Base-by-base conservation (phyloP, 129 eudicot genomes). In the Erigeron canadensis region DNA sequence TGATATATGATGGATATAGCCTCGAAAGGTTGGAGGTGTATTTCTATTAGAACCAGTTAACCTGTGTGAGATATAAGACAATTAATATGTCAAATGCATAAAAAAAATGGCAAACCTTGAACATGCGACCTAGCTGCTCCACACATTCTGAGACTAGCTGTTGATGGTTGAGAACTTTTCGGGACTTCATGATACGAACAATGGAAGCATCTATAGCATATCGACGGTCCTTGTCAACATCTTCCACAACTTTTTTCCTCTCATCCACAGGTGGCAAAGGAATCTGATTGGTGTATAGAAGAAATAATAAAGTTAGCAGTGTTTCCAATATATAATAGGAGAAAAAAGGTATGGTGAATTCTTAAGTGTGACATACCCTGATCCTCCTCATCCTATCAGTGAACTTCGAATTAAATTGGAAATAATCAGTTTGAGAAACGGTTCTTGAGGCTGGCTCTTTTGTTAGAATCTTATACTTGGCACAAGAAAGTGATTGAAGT, bases 161-260 rank as follows among this genome's bases (percentile, higher is more conserved):
- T 53, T 86, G 96, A 82, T 91, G 86, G 15, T 78, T 76, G 59
- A 91, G 67, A 56, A 87, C 87, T 71, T 86, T 88, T 4, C 91
- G 75, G 9, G 91, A 83, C 81, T 91, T 91, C 98, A 91, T 91
- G 8, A 91, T 84, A 37, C 98, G 94, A 19, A 91, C 98, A 58
- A 91, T 78, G n/a, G 96, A 84, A 21, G 96, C 98, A 83, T 91
- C 98, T 62, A 91, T 88, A 11, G 94, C 91, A 75, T 88, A 86
- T 8, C 96, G 78, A 15, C 98, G 78, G 69, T 88, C 98, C 74
- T 91, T 86, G 80, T 85, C 98, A 70, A 91, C 98, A 79, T 86
- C 94, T 71, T 91, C 97, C 71, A 88, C 88, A 0, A 88, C 87
- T 70, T 88, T 91, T 72, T 83, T 91, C 82, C 86, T 86, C 74